These are phyloP conservation scores for Fusarium aywerte DNA, from an alignment of 2,329 filamentous ascomycete species.

Conservation along the genomic window DNA sequence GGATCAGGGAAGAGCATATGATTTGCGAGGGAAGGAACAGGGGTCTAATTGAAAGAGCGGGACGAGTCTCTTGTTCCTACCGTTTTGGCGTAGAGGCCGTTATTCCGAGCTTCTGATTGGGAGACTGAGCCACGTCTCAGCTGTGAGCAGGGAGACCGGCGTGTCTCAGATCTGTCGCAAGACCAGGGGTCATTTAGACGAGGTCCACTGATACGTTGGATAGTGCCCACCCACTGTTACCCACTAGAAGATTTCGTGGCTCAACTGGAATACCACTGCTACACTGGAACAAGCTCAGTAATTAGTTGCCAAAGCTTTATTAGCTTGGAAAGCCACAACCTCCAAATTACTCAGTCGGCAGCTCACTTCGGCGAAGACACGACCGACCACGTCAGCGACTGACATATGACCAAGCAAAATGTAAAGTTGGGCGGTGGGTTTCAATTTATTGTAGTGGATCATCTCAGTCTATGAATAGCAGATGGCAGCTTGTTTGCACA, in stretches of 20 bases:
- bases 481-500: constrained; percentile 14
- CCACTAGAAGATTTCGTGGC: constrained; percentile 18
- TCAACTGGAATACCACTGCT: constrained; percentile 36
- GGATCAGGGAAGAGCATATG: constrained; percentile 29
- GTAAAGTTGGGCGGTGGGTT: constrained; percentile 2
- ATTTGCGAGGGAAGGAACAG: constrained; percentile 38
- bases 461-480: constrained; percentile 28
- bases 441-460: constrained; percentile 28
- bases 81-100: constrained; percentile 41
- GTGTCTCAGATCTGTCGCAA: constrained; percentile 60
- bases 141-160: constrained; percentile 31
- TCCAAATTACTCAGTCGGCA: constrained; percentile 9
- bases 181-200: constrained; percentile 28
- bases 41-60: constrained; percentile 37
- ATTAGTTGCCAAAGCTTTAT: not conserved
- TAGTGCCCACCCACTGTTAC: constrained; percentile 21
- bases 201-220: constrained; percentile 17
- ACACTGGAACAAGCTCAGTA: constrained; percentile 31
- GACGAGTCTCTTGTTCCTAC: constrained; percentile 37
- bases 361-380: constrained; percentile 29
- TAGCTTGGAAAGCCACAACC: constrained; percentile 15
- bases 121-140: constrained; percentile 11
- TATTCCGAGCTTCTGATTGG: constrained; percentile 30
- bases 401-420: constrained; percentile 20
- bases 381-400: constrained; percentile 42